Evolutionary conservation across 768 basidiomycete species (phyloP).

Genomic region (Termitomyces sp.): DNA sequence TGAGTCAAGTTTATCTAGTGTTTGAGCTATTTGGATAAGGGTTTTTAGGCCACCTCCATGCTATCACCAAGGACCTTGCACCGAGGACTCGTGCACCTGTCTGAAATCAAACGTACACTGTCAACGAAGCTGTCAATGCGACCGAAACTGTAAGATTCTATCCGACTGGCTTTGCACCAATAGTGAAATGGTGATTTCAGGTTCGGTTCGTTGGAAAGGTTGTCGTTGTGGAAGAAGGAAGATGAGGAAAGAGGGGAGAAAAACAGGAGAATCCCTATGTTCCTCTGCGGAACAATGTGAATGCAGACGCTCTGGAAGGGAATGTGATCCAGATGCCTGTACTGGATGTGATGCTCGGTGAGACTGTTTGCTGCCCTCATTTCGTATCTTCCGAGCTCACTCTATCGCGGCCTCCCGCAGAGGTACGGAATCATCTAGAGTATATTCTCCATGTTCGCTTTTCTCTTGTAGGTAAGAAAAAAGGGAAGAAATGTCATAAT

Average conservation of each 20-base stretch:
- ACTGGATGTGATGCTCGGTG: conserved; percentile 36
- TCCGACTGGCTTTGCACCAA: background rate
- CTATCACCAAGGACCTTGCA: conserved; percentile 43
- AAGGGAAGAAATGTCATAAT: conserved; percentile 12
- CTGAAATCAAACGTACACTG: conserved; percentile 33
- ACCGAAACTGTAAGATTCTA: conserved; percentile 8
- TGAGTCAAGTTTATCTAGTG: background rate
- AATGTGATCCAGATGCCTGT: conserved; percentile 53
- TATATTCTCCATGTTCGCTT: background rate
- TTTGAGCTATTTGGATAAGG: background rate
- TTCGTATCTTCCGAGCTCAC: background rate
- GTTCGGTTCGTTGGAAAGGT: conserved; percentile 33
- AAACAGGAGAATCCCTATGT: conserved; percentile 11
- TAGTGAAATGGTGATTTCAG: conserved; percentile 18
- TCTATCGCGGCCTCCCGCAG: background rate
- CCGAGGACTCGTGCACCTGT: conserved; percentile 34
- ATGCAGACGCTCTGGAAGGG: conserved; percentile 29
- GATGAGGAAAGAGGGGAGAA: conserved; percentile 13
- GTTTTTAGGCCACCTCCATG: conserved; percentile 29
- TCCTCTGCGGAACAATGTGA: conserved; percentile 21
- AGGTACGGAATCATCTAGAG: conserved; percentile 4
- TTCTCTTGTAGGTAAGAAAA: conserved; percentile 10
- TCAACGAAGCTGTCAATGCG: conserved; percentile 42
- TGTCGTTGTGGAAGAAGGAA: conserved; percentile 28
- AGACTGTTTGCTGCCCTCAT: background rate